A percentile compares a stretch with the other conserved stretches of the same genome.
Conservation (phyloP, 2,329 filamentous ascomycete genomes). For the Ciborinia camelliae region DNA sequence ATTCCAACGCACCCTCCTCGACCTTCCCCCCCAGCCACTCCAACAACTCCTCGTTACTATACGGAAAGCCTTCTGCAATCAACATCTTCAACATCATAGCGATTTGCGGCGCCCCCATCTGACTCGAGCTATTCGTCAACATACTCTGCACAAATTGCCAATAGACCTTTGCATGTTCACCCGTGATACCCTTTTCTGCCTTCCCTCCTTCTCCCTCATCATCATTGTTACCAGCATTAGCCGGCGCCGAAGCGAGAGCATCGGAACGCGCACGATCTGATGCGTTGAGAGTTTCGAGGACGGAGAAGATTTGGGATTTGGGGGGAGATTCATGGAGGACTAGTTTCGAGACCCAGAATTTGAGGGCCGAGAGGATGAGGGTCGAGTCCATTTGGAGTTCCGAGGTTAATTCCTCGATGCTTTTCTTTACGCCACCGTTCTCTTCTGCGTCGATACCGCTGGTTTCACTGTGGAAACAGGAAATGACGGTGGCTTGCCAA, state of each 20-base stretch:
- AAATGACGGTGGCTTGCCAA: slow-evolving; percentile 84
- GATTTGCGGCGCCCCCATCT: slow-evolving; percentile 79
- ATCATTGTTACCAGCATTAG: slow-evolving; percentile 26
- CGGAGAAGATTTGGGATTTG: slow-evolving; percentile 52
- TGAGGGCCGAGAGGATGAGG: slow-evolving; percentile 63
- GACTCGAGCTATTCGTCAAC: slow-evolving; percentile 81
- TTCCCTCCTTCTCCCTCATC: slow-evolving; percentile 33
- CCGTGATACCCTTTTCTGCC: slow-evolving; percentile 54
- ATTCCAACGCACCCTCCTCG: slow-evolving; percentile 65
- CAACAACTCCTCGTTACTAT: slow-evolving; percentile 82
- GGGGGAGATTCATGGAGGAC: slow-evolving; percentile 57
- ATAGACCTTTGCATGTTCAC: slow-evolving; percentile 69
- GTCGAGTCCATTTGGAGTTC: slow-evolving; percentile 68
- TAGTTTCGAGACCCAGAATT: slow-evolving; percentile 67
- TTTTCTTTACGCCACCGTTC: slow-evolving; percentile 36
- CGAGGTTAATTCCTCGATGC: slow-evolving; percentile 51
- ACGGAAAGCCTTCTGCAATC: slow-evolving; percentile 82
- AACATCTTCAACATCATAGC: slow-evolving; percentile 95
- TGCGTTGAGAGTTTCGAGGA: slow-evolving; percentile 62
- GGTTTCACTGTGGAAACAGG: slow-evolving; percentile 63
- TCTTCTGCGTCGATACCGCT: slow-evolving; percentile 22
- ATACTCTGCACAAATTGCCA: slow-evolving; percentile 92
- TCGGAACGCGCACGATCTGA: slow-evolving; percentile 37
- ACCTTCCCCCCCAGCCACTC: slow-evolving; percentile 79
- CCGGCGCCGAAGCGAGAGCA: slow-evolving; percentile 29